A percentile compares a stretch with the other conserved stretches of the same genome.
Conservation (phyloP, 179 eudicot genomes). For the Spinacia oleracea region DNA sequence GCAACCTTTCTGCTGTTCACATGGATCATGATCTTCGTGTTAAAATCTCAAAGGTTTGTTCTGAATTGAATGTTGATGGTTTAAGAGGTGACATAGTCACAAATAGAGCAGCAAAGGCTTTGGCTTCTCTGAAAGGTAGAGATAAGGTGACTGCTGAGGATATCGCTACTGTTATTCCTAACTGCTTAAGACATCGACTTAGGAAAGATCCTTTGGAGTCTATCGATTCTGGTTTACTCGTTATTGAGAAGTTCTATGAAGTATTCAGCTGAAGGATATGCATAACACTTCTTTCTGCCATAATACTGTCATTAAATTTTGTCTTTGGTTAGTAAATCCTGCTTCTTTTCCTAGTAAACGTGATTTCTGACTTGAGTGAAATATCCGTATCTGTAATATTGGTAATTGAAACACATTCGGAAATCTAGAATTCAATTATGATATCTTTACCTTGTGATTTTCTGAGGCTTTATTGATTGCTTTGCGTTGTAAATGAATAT, state of each 20-base stretch:
- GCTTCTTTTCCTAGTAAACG: constrained; percentile 2
- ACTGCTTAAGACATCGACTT: constrained; percentile 86
- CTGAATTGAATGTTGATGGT: constrained; percentile 93
- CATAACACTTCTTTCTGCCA: constrained; percentile 19
- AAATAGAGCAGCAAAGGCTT: constrained; percentile 92
- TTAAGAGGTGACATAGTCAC: constrained; percentile 95
- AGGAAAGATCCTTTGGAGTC: constrained; percentile 97
- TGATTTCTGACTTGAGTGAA: constrained; percentile 28
- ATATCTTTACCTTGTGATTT: background rate
- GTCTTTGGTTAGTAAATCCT: constrained; percentile 15
- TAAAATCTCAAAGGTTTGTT: constrained; percentile 86
- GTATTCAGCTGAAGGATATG: constrained; percentile 60
- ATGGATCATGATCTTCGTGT: constrained; percentile 84
- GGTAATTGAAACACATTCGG: constrained; percentile 7
- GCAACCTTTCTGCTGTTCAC: constrained; percentile 56
- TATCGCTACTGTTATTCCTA: constrained; percentile 92
- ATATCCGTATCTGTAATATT: constrained; percentile 16
- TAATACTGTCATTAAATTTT: constrained; percentile 22
- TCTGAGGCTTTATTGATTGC: background rate
- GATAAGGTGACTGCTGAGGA: constrained; percentile 77
- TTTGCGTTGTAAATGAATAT: background rate
- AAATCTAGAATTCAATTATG: constrained; percentile 14
- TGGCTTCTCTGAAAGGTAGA: constrained; percentile 90
- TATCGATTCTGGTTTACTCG: constrained; percentile 90
- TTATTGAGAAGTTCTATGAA: constrained; percentile 87